phyloP scores from a whole-genome alignment of 2,329 filamentous ascomycete species.

The Chaetomium olivaceum region DNA sequence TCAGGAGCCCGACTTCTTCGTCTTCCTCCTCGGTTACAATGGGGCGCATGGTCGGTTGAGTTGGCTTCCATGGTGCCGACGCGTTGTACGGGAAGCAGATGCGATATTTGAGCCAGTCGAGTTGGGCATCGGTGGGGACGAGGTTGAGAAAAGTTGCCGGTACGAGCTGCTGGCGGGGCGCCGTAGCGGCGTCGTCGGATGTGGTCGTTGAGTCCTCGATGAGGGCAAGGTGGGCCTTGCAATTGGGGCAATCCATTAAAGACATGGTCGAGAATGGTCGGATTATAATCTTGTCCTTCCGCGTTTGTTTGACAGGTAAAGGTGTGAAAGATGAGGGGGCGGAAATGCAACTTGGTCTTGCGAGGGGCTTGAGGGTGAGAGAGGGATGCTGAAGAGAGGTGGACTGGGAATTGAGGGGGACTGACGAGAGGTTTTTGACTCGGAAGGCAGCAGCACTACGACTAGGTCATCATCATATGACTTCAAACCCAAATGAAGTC shows the following conservation, averaged over 20 bases:
- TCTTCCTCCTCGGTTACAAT: not conserved
- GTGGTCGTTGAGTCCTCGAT: not conserved
- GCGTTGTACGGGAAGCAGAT: conserved; percentile 1
- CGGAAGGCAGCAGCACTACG: not conserved
- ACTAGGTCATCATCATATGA: not conserved
- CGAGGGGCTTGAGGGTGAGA: not conserved
- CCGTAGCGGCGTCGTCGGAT: not conserved
- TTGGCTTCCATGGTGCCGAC: not conserved
- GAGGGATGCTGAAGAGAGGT: not conserved
- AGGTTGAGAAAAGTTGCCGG: too few species aligned
- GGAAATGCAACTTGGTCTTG: not conserved
- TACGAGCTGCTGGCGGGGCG: not conserved
- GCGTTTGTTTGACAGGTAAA: too few species aligned
- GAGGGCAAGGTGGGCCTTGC: not conserved
- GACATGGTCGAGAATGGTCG: too few species aligned
- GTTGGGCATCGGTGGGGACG: not conserved
- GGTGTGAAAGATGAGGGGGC: too few species aligned
- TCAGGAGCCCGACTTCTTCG: not conserved
- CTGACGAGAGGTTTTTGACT: too few species aligned
- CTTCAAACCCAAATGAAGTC: not conserved
- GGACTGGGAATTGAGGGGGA: not conserved
- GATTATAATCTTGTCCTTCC: too few species aligned
- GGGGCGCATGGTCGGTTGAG: conserved; percentile 6
- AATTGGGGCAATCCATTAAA: too few species aligned
- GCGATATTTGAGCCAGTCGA: not conserved